Evolutionary conservation across 2,329 filamentous ascomycete species (phyloP), one percentile per base, ranked within the genome.

Genomic region (Talaromyces pinophilus): DNA sequence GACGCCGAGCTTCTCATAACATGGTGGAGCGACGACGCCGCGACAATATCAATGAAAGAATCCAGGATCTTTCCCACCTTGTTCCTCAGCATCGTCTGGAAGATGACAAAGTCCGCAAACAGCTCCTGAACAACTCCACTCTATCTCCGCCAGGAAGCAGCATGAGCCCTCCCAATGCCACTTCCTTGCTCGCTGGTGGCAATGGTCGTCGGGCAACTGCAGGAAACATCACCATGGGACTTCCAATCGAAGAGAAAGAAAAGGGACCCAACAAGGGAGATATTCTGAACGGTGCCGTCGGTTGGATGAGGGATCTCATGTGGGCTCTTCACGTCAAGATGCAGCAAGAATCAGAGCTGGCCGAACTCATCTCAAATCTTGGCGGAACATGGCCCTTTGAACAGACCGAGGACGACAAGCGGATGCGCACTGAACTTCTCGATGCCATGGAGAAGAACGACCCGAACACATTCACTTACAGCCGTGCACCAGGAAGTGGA

Each of bases 261-360:
- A 98, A 98, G 77, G 95, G 95, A 0, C 95, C 95, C 5, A 98
- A 98, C 84, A 99, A 99, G 82, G 95, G 95, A 59, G 95, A 99
- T 73, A 98, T 99, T 67, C 89, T 99, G 72, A 98, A 98, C 75
- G 94, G 95, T 35, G 92, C 94, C 40, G 95, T 98, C 63, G 93
- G 92, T 80, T 99, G 95, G 95, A 97, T 92, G 68, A 88, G 94
- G 69, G 95, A 99, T 80, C 84, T 99, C 62, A 97, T 98, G 92
- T 98, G 95, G 95, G 90, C 96, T 82, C 83, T 97, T 67, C 89
- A 97, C 75, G 85, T 92, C 74, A 96, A 96, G 81, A 85, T 96
- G 70, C 90, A 95, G 75, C 91, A 94, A 76, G 92, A 96, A 78
- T 90, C 96, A 69, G 91, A 97, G 75, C 86, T 98, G 60, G 88